Percentiles rank a stretch among this genome's conserved stretches.
Conservation (phyloP, 2,329 filamentous ascomycete species). For the Aspergillus aculeatus region DNA sequence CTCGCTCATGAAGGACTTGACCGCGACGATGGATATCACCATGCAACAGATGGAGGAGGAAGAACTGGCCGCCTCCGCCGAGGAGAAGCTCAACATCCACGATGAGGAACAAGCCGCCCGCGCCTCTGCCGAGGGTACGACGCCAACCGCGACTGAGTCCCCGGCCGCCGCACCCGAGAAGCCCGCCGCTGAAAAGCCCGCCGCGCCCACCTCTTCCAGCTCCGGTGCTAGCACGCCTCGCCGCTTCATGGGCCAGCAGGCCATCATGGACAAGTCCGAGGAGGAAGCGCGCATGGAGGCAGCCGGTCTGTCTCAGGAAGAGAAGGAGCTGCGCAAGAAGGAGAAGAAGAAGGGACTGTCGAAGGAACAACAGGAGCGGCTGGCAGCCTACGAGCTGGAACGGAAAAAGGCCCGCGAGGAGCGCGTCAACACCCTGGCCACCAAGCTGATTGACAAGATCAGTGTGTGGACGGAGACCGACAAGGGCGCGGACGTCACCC, state of each 20-base stretch:
- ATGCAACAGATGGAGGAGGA: slow-evolving; percentile 77
- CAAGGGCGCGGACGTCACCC: slow-evolving; percentile 78
- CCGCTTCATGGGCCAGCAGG: slow-evolving; percentile 70
- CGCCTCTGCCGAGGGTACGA: slow-evolving; percentile 20
- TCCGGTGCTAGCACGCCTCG: slow-evolving; percentile 51
- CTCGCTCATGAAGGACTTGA: slow-evolving; percentile 96
- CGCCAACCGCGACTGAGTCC: slow-evolving; percentile 49
- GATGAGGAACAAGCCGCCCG: slow-evolving; percentile 45
- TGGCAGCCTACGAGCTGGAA: slow-evolving; percentile 85
- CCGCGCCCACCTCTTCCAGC: slow-evolving; percentile 24
- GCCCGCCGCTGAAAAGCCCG: slow-evolving; percentile 22
- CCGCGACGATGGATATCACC: slow-evolving; percentile 96
- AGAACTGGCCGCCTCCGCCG: slow-evolving; percentile 56
- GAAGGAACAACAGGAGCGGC: slow-evolving; percentile 90
- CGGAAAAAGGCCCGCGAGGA: slow-evolving; percentile 81
- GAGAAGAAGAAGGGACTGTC: slow-evolving; percentile 86
- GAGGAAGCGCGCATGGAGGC: slow-evolving; percentile 68
- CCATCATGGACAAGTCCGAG: slow-evolving; percentile 84
- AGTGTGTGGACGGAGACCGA: slow-evolving; percentile 98
- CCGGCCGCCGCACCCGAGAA: slow-evolving; percentile 32
- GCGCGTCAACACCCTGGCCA: slow-evolving; percentile 77
- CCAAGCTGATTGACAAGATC: slow-evolving; percentile 85
- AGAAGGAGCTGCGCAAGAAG: slow-evolving; percentile 74
- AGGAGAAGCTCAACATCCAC: slow-evolving; percentile 47
- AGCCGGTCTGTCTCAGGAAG: slow-evolving; percentile 66